Conservation (phyloP, 306 rosid genomes). For the Rosa multiflora region DNA sequence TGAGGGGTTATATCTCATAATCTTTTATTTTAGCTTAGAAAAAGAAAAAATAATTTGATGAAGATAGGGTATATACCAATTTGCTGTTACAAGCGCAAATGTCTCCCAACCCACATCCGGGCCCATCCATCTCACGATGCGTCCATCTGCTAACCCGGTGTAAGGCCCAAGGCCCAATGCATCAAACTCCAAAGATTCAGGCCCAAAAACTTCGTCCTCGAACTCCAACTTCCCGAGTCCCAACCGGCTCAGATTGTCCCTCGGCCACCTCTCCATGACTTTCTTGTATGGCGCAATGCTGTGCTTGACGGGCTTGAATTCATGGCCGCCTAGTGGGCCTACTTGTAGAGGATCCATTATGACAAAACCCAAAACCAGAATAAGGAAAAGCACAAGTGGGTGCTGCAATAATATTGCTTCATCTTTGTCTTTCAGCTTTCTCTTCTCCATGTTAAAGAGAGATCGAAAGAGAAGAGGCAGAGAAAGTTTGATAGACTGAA, state of each 20-base stretch:
- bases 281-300: conserved; percentile 74
- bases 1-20: not conserved
- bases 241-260: conserved; percentile 68
- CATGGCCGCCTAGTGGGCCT: conserved; percentile 66
- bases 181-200: conserved; percentile 89
- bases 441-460: conserved; percentile 63
- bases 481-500: conserved; percentile 1
- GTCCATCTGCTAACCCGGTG: conserved; percentile 87
- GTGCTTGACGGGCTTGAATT: conserved; percentile 76
- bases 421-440: conserved; percentile 41
- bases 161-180: conserved; percentile 76
- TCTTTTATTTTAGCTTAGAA: not conserved
- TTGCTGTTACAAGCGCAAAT: conserved; percentile 72
- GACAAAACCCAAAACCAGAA: conserved; percentile 56
- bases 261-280: conserved; percentile 81
- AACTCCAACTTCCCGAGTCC: conserved; percentile 65
- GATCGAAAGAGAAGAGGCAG: not conserved
- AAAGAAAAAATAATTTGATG: not conserved
- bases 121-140: conserved; percentile 96
- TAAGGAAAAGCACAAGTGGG: conserved; percentile 51
- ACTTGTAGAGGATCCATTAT: conserved; percentile 85
- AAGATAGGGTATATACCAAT: conserved; percentile 41
- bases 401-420: conserved; percentile 64
- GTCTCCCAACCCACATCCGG: conserved; percentile 82
- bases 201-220: conserved; percentile 74